Evolutionary conservation across 805 yeast genomes (phyloP), one percentile per base, ranked within the genome.

Genomic region (Maudiozyma serrabonitensis): DNA sequence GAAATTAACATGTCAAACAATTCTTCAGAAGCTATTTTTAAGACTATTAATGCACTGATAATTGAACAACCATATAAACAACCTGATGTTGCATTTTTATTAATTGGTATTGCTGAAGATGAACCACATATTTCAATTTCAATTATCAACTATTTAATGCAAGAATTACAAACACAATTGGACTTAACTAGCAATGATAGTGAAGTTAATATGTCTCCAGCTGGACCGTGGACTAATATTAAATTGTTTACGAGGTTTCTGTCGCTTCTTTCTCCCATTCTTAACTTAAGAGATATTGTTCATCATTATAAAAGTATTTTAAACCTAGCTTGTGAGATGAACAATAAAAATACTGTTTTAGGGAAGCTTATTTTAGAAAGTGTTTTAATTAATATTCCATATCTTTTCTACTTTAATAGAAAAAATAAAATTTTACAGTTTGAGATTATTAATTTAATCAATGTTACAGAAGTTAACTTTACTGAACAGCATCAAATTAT

Each of bases 41-140:
- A 75, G 45, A 83, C 84, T 0, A 56, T 87, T 18, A 73, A 74
- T 48, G 84, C 93, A 2, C 73, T 84, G 40, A 73, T 82, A 11
- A 68, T 76, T 35, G 97, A 91, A 63, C 96, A 89, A 64, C 97
- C 97, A 0, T 95, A 88, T 55, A 91, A 88, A 63, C 75, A 83
- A 49, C 77, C 80, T 15, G 73, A 79, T 23, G 62, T 89, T 46
- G 75, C 85, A 23, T 78, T 80, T 9, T 70, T 87, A 53, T 64
- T 87, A 6, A 73, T 81, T 55, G 68, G 80, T 19, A 78, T 85
- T 46, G 80, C 81, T 65, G 71, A 82, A 23, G 75, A 75, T 51
- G 78, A 78, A 62, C 72, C 76, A 28, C 67, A 74, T 32, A 78
- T 83, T 40, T 87, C 89, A 41, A 75, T 77, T 54, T 74, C 75